Base-by-base conservation (phyloP, 75 land plant genomes). In the Isoetes taiwanensis region DNA sequence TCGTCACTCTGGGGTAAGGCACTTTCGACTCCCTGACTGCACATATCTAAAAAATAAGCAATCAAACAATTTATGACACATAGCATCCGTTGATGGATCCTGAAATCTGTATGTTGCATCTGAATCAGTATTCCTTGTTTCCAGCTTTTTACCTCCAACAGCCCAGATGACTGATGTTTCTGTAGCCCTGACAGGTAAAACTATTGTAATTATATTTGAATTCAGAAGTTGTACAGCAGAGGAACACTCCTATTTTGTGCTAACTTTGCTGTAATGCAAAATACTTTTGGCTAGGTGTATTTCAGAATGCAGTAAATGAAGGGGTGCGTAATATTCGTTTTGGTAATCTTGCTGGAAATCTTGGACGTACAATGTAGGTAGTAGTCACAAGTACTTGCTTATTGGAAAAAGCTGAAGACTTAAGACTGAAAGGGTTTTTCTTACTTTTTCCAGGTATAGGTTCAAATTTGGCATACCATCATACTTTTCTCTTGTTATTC, bases 381-480 rank as follows among this genome's bases (percentile, higher is more conserved):
- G 62, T 59, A 20, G 16, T 31, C 43, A 64, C 8, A 37, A 20
- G 61, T 58, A 14, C 31, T 0, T 34, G 19, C 23, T 33, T 17
- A 2, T 24, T 31, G 39, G 14, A 37, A 14, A 37, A 37, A 14
- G 39, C 39, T 14, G 14, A 14, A 37, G 39, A 37, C 11, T 9
- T 37, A 37, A 9, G 14, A 14, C 16, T 11, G 17, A 6, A 19
- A 12, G 52, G 10, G 20, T 52, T 11, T 63, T 14, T 67, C 12
- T 59, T 32, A 33, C 25, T 34, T 46, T 27, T 19, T 38, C 17
- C 77, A 94, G 99, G 96, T 94, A 88, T 75, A 74, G 82, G 54
- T 94, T 79, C 57, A 94, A 94, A 56, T 94, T 94, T 60, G 76
- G 74, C 28, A 84, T 94, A 64, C 99, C 99, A 31, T 88, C 99